phyloP scores from a whole-genome alignment of 805 yeast species.

The Candida verbasci region DNA sequence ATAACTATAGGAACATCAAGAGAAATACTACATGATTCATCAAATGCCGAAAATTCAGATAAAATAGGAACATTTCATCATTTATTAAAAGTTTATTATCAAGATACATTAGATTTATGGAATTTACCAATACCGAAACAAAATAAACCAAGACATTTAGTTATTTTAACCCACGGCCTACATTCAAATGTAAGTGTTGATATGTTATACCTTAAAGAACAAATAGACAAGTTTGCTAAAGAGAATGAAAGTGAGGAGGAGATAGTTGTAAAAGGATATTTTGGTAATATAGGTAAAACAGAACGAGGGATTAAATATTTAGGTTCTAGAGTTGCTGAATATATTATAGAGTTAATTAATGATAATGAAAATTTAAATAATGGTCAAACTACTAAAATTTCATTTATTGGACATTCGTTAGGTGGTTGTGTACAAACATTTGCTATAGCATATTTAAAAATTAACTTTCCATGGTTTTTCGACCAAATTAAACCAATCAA shows the following conservation, averaged over 20 bases:
- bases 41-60: constrained; percentile 22
- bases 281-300: constrained; percentile 82
- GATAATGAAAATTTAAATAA: constrained; percentile 34
- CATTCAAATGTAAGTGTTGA: constrained; percentile 90
- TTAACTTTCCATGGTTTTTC: constrained; percentile 69
- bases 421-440: constrained; percentile 92
- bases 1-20: constrained; percentile 50
- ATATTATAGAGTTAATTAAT: constrained; percentile 51
- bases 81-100: constrained; percentile 44
- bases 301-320: constrained; percentile 82
- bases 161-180: constrained; percentile 85
- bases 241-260: constrained; percentile 28
- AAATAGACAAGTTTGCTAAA: constrained; percentile 48
- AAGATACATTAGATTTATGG: constrained; percentile 74
- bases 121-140: constrained; percentile 48
- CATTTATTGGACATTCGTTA: constrained; percentile 88
- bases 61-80: constrained; percentile 25
- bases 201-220: constrained; percentile 81
- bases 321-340: constrained; percentile 79
- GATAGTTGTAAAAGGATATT: constrained; percentile 75
- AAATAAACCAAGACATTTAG: constrained; percentile 69
- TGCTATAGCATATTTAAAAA: constrained; percentile 76
- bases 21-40: constrained; percentile 27
- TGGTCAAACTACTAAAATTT: constrained; percentile 53
- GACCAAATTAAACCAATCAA: constrained; percentile 63